A percentile compares a stretch with the other conserved stretches of the same genome.
phyloP scores from a whole-genome alignment of 495 filamentous ascomycete genomes.

The Clavariopsis aquatica region DNA sequence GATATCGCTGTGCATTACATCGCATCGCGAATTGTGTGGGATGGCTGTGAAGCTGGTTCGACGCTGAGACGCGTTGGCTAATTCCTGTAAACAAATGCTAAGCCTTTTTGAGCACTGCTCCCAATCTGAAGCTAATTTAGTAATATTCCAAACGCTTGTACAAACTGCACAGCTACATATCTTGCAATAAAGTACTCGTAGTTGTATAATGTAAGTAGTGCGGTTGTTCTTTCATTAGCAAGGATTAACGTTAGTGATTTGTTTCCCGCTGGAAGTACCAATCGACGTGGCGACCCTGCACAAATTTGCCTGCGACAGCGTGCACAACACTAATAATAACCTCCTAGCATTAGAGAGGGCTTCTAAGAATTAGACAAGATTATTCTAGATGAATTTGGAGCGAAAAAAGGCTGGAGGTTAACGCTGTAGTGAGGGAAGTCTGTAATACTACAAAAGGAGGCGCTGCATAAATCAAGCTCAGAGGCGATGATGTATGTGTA shows the following conservation, averaged over 20 bases:
- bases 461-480: background rate
- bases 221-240: background rate
- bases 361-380: background rate
- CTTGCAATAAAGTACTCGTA: background rate
- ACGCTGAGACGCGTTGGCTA: too few relatives aligned
- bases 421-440: background rate
- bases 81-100: too few relatives aligned
- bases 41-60: too few relatives aligned
- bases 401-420: background rate
- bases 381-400: conserved; percentile 5
- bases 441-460: background rate
- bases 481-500: background rate
- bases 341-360: background rate
- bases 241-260: background rate
- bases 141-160: conserved; percentile 1
- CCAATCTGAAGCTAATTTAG: background rate
- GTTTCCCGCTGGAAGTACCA: background rate
- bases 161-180: conserved; percentile 1
- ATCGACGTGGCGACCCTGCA: background rate
- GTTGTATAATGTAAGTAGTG: background rate
- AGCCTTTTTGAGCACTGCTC: background rate
- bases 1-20: too few relatives aligned
- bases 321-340: conserved; percentile 3
- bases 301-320: conserved; percentile 3
- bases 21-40: too few relatives aligned